Conservation (phyloP, 2,329 filamentous ascomycete genomes). For the Lachnellula suecica region DNA sequence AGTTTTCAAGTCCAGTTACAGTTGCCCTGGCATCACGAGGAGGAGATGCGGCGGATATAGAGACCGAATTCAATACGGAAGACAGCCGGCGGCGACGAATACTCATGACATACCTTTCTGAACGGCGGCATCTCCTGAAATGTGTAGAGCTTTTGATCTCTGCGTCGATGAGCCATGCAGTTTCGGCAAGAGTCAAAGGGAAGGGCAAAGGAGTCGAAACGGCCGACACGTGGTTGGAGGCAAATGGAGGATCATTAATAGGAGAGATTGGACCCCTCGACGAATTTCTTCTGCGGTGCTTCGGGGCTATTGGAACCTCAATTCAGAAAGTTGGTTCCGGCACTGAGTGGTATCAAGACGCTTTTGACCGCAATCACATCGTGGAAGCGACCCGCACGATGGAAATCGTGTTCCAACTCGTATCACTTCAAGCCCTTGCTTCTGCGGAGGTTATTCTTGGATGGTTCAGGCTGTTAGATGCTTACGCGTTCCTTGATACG, state of each 20-base stretch:
- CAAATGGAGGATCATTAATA: constrained; percentile 12
- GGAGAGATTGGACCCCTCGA: constrained; percentile 7
- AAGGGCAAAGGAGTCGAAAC: constrained; percentile 7
- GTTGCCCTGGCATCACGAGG: constrained; percentile 34
- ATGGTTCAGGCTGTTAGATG: constrained; percentile 75
- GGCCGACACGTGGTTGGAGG: constrained; percentile 10
- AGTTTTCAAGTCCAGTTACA: constrained; percentile 56
- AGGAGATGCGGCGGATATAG: constrained; percentile 41
- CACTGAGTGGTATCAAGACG: constrained; percentile 46
- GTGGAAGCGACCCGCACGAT: constrained; percentile 73
- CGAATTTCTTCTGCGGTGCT: constrained; percentile 35
- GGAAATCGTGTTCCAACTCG: constrained; percentile 69
- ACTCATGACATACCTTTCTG: constrained; percentile 68
- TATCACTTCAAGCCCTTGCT: constrained; percentile 60
- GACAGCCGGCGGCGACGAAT: constrained; percentile 66
- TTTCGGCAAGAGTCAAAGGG: not conserved
- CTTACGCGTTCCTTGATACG: constrained; percentile 67
- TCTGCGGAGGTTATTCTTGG: constrained; percentile 57
- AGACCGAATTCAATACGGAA: constrained; percentile 61
- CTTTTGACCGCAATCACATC: constrained; percentile 62
- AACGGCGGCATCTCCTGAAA: constrained; percentile 68
- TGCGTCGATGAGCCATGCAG: constrained; percentile 24
- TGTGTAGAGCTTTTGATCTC: constrained; percentile 49
- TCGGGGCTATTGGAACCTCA: constrained; percentile 48
- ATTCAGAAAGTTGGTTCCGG: constrained; percentile 43